phyloP scores from a whole-genome alignment of 192 early-diverging fungal genomes.

The Oehlia diaphana region DNA sequence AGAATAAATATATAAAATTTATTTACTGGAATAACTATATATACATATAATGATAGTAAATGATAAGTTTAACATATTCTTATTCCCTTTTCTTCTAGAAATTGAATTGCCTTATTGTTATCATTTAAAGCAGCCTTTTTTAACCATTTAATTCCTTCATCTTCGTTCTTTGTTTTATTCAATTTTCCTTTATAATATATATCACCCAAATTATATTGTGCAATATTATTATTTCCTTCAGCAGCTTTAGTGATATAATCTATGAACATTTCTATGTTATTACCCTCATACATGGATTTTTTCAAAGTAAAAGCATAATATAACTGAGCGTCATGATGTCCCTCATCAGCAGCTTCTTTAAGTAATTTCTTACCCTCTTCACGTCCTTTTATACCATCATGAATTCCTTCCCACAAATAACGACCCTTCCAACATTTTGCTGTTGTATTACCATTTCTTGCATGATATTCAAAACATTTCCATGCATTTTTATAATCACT shows the following conservation, averaged over 20 bases:
- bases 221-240: background rate
- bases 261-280: background rate
- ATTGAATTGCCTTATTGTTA: no score
- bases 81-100: no score
- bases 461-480: slow-evolving; percentile 1
- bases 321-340: background rate
- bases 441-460: background rate
- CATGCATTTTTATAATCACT: background rate
- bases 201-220: no score
- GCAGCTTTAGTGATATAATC: background rate
- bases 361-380: background rate
- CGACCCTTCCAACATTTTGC: slow-evolving; percentile 9
- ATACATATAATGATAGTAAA: no score
- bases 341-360: slow-evolving; percentile 3
- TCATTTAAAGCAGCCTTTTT: no score
- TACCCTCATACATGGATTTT: background rate
- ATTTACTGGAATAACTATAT: no score
- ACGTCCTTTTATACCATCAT: background rate
- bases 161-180: no score
- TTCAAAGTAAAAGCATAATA: background rate
- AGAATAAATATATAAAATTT: no score
- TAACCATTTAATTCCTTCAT: no score
- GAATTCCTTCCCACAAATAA: background rate
- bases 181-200: no score
- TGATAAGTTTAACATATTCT: no score